Evolutionary conservation across 2,329 filamentous ascomycete genomes (phyloP).

Genomic region (Blumeriella jaapii): DNA sequence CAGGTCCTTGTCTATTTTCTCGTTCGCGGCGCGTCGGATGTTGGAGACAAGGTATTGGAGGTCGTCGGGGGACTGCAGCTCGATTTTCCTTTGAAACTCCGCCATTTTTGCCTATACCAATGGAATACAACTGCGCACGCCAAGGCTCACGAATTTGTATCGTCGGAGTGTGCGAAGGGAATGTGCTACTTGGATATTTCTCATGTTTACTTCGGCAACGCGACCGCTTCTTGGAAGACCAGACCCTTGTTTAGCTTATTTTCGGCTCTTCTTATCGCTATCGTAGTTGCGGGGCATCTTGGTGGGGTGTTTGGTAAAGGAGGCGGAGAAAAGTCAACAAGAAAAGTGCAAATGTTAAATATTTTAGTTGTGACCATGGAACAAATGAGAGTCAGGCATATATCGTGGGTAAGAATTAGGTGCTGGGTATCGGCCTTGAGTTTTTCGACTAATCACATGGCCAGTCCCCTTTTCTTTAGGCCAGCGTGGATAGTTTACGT

Average conservation of each 20-base stretch:
- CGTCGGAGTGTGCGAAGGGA: too few species aligned
- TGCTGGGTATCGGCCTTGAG: too few species aligned
- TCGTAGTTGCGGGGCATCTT: background rate
- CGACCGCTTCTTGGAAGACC: conserved; percentile 9
- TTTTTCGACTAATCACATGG: too few species aligned
- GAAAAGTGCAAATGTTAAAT: too few species aligned
- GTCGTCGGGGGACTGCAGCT: conserved; percentile 67
- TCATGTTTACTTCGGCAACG: conserved; percentile 7
- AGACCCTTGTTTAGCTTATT: conserved; percentile 2
- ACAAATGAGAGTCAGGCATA: too few species aligned
- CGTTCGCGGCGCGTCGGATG: conserved; percentile 54
- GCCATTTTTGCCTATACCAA: conserved; percentile 17
- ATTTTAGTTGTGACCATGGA: too few species aligned
- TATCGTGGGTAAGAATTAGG: too few species aligned
- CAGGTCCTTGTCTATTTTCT: conserved; percentile 56
- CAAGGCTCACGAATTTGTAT: too few species aligned
- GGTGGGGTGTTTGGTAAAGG: too few species aligned
- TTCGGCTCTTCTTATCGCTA: background rate
- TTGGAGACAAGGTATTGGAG: conserved; percentile 59
- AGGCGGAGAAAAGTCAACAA: too few species aligned
- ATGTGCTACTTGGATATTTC: too few species aligned
- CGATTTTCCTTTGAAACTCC: conserved; percentile 56
- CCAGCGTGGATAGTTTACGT: conserved; percentile 1
- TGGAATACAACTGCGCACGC: too few species aligned
- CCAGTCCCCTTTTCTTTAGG: conserved; percentile 1